These are phyloP conservation scores for Xylaria cubensis DNA, from an alignment of 495 filamentous ascomycete genomes.

Conservation along the genomic window DNA sequence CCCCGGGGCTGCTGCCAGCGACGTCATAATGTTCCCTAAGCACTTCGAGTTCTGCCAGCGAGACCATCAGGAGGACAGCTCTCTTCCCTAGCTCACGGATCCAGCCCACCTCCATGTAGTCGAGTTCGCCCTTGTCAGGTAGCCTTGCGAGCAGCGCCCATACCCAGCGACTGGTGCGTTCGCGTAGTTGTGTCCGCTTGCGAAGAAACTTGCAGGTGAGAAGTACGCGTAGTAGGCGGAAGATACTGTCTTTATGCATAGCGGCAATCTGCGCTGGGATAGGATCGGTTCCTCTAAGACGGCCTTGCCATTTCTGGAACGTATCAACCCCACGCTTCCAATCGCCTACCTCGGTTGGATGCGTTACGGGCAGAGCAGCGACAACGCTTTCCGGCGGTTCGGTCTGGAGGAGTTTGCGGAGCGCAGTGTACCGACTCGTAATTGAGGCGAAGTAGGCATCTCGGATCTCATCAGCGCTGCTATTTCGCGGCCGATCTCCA, in stretches of 20 bases:
- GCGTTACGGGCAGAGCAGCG: conserved; percentile 58
- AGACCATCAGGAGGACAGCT: conserved; percentile 59
- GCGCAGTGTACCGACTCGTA: conserved; percentile 61
- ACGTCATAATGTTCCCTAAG: conserved; percentile 47
- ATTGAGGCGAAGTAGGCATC: conserved; percentile 70
- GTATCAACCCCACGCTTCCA: conserved; percentile 50
- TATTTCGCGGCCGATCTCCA: conserved; percentile 49
- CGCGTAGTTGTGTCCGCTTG: conserved; percentile 51
- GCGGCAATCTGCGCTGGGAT: conserved; percentile 70
- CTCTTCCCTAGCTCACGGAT: conserved; percentile 66
- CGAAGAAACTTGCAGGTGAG: conserved; percentile 55
- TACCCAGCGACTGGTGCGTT: conserved; percentile 62
- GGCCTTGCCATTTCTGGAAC: conserved; percentile 60
- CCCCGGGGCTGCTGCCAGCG: conserved; percentile 37
- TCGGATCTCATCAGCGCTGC: conserved; percentile 42
- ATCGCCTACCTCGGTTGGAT: conserved; percentile 62
- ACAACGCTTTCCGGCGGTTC: conserved; percentile 59
- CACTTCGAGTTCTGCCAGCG: conserved; percentile 56
- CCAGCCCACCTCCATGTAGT: conserved; percentile 61
- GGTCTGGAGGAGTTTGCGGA: conserved; percentile 64
- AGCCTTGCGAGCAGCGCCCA: conserved; percentile 68
- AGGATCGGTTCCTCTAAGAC: conserved; percentile 61
- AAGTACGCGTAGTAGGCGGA: conserved; percentile 60
- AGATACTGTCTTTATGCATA: conserved; percentile 67
- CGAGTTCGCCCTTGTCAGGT: conserved; percentile 63